Evolutionary conservation across 257 asterid species (phyloP), one percentile per base, ranked within the genome.

Genomic region (Nicotiana undulata): DNA sequence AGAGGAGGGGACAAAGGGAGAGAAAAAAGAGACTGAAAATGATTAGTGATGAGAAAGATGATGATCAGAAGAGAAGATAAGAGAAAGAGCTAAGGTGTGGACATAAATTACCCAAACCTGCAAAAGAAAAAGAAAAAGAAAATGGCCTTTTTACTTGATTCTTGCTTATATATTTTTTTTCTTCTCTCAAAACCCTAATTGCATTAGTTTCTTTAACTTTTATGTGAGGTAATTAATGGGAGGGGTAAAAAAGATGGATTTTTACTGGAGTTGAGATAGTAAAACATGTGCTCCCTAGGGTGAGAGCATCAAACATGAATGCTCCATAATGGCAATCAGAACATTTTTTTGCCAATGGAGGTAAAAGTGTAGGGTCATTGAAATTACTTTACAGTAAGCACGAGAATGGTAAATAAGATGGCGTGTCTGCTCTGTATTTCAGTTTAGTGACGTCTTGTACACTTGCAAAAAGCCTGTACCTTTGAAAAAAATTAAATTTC

Each of bases 11-110:
- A 31, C 11, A 31, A 52, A 61, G 52, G 18, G 28, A 6, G 64
- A n/a, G 64, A 20, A 60, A 24, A 40, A 24, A 76, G 49, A 40
- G 12, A 9, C 12, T 40, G 65, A 20, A 75, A 82, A 75, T 79
- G 72, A 81, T 72, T 83, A 85, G 85, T 60, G 88, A 83, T 75
- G 87, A 83, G 81, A 37, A 31, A 29, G 87, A 84, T 76, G 83
- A 81, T 85, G 86, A 81, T 85, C 85, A 83, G 88, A 87, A 80
- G 59, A 70, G 86, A 79, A 81, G 87, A 85, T 83, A 85, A 87
- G 90, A 87, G 72, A 80, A 58, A 85, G 84, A 76, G 80, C 79
- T 40, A 85, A 83, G 87, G 90, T 83, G 90, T 87, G 90, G 90
- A 85, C 90, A 87, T 81, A 67, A 87, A 85, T 83, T 85, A 84